Evolutionary conservation across 2,329 filamentous ascomycete species (phyloP).

Genomic region (Hypoxylon sp.): DNA sequence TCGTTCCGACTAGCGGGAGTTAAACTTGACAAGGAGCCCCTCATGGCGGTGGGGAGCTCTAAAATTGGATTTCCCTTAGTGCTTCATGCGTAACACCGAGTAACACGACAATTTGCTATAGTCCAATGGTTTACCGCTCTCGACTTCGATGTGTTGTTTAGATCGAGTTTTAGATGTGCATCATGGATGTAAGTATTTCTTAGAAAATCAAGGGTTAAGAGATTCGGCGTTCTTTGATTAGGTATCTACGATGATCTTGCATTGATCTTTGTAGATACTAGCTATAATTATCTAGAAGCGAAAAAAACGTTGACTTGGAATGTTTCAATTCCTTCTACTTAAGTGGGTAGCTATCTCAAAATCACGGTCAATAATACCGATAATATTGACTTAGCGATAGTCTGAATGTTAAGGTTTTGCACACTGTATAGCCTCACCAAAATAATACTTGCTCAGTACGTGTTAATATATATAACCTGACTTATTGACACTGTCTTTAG

Average conservation of each 20-base stretch:
- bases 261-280: not conserved
- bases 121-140: conserved; percentile 27
- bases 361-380: conserved; percentile 22
- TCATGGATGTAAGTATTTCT: not conserved
- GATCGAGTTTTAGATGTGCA: not conserved
- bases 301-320: not conserved
- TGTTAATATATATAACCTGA: not conserved
- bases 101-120: conserved; percentile 26
- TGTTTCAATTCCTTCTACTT: conserved; percentile 7
- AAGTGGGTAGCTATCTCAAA: conserved; percentile 13
- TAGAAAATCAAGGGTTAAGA: not conserved
- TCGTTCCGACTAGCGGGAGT: conserved; percentile 27
- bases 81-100: conserved; percentile 46
- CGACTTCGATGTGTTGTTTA: not conserved
- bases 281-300: too few relatives aligned
- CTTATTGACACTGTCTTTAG: conserved; percentile 20
- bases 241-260: not conserved
- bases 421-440: conserved; percentile 10
- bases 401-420: not conserved
- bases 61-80: conserved; percentile 45
- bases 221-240: not conserved
- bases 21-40: conserved; percentile 29
- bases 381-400: conserved; percentile 19
- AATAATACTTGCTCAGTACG: not conserved
- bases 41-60: conserved; percentile 42